Percentiles rank a stretch among this genome's conserved stretches.
Conservation (phyloP, 306 rosid species). For the Medicago arabica region DNA sequence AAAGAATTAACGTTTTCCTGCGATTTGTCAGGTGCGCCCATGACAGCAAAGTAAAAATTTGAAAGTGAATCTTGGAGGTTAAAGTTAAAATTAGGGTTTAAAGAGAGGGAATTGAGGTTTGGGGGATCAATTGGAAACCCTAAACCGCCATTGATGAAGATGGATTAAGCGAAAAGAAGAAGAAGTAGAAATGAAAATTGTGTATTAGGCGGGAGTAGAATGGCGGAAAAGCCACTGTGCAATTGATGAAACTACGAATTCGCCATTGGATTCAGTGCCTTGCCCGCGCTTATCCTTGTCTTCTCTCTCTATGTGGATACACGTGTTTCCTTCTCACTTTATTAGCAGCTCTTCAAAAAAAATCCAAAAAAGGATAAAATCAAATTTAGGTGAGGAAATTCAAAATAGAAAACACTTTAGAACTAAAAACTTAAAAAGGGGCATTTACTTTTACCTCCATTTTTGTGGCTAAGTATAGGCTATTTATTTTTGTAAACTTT, state of each 20-base stretch:
- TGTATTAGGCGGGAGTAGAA: conserved; percentile 13
- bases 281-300: conserved; percentile 6
- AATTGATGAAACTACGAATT: conserved; percentile 34
- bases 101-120: conserved; percentile 46
- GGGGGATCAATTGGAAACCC: conserved; percentile 69
- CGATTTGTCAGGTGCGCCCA: conserved; percentile 90
- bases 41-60: conserved; percentile 50
- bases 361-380: too few relatives aligned
- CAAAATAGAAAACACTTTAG: too few relatives aligned
- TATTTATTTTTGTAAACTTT: too few relatives aligned
- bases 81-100: conserved; percentile 70
- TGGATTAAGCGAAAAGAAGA: conserved; percentile 41
- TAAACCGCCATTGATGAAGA: conserved; percentile 71
- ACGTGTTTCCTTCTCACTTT: neutral
- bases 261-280: conserved; percentile 37
- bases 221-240: conserved; percentile 41
- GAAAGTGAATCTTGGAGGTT: conserved; percentile 32
- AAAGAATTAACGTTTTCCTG: conserved; percentile 72
- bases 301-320: neutral
- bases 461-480: too few relatives aligned
- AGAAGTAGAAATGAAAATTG: conserved; percentile 43
- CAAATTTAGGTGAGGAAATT: too few relatives aligned
- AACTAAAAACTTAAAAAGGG: too few relatives aligned
- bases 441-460: too few relatives aligned
- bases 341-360: neutral